phyloP scores from a whole-genome alignment of 805 yeast genomes.

The Saccharomyces eubayanus region DNA sequence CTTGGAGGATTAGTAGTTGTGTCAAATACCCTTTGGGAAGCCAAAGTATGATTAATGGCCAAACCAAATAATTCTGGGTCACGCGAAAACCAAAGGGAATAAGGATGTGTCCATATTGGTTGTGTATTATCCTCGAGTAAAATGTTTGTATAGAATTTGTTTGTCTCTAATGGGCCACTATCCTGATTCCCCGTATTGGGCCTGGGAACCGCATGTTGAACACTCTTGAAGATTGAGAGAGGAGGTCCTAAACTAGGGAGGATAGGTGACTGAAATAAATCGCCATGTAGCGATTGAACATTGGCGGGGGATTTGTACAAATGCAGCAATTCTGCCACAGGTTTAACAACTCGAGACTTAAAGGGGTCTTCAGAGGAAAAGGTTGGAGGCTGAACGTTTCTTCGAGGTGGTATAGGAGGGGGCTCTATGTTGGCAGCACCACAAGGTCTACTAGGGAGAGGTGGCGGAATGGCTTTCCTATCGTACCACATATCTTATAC shows the following conservation, averaged over 20 bases:
- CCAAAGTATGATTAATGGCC: conserved; percentile 56
- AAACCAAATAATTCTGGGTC: conserved; percentile 46
- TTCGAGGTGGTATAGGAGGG: conserved; percentile 11
- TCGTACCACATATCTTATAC: neutral
- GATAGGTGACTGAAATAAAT: neutral
- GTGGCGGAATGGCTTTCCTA: neutral
- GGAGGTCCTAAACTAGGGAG: neutral
- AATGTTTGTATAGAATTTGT: conserved; percentile 69
- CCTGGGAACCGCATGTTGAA: conserved; percentile 20
- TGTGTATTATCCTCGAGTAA: conserved; percentile 55
- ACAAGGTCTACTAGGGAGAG: neutral
- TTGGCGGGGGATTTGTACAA: neutral
- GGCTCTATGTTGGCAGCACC: neutral
- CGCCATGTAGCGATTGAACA: neutral
- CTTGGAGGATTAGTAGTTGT: conserved; percentile 46
- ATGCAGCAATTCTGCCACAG: neutral
- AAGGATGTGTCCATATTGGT: conserved; percentile 77
- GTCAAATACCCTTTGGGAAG: conserved; percentile 58
- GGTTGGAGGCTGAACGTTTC: neutral
- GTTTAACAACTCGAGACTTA: neutral
- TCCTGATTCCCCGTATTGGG: conserved; percentile 23
- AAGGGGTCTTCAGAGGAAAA: neutral
- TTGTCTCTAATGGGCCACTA: conserved; percentile 52
- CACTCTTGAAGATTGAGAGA: neutral
- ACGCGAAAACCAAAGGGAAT: conserved; percentile 58